These are phyloP conservation scores for Mycena latifolia DNA, from an alignment of 768 basidiomycete genomes.

Conservation along the genomic window DNA sequence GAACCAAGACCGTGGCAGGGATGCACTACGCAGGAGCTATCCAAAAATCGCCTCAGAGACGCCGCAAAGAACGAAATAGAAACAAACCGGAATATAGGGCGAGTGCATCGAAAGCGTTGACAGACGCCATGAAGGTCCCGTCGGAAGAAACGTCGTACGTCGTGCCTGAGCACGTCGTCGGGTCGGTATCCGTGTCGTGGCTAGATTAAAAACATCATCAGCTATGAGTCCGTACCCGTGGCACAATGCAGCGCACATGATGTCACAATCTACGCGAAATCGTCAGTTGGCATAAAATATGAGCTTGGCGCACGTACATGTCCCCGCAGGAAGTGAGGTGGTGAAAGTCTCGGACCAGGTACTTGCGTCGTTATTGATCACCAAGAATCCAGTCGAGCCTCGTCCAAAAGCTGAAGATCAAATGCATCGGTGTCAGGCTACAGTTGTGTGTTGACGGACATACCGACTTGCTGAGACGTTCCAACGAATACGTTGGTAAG, in stretches of 20 bases:
- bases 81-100: neutral
- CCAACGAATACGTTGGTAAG: slow-evolving; percentile 35
- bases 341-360: slow-evolving; percentile 52
- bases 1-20: too few species aligned
- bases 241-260: neutral
- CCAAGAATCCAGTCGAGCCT: slow-evolving; percentile 55
- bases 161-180: slow-evolving; percentile 10
- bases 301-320: slow-evolving; percentile 41
- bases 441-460: neutral
- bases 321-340: slow-evolving; percentile 54
- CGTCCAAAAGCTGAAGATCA: slow-evolving; percentile 13
- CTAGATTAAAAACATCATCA: neutral
- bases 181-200: neutral
- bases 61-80: neutral
- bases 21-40: neutral
- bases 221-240: neutral
- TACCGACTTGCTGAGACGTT: slow-evolving; percentile 46
- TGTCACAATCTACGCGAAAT: neutral
- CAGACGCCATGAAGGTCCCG: slow-evolving; percentile 11
- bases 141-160: slow-evolving; percentile 1
- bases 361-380: slow-evolving; percentile 56
- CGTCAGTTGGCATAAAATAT: neutral
- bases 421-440: neutral
- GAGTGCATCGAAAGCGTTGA: neutral
- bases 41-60: too few species aligned